These are phyloP conservation scores for Arachis hypogaea DNA, from an alignment of 306 rosid species.

Conservation along the genomic window DNA sequence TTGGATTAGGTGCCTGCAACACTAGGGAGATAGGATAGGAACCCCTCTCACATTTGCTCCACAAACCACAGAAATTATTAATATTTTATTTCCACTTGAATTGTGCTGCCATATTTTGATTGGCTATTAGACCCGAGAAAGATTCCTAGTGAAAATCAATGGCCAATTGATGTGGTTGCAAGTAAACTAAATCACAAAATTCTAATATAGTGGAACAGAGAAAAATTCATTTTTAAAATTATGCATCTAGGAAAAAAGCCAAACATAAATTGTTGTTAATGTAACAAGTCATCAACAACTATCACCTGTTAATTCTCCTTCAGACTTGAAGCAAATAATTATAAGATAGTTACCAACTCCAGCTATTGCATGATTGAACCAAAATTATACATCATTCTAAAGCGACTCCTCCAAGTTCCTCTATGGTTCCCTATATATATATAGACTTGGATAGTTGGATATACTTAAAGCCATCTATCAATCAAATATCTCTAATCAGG, in stretches of 20 bases:
- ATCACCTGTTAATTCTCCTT: constrained; percentile 34
- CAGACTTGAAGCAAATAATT: constrained; percentile 28
- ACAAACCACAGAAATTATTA: constrained; percentile 32
- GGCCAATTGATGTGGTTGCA: constrained; percentile 15
- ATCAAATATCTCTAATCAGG: constrained; percentile 11
- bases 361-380: constrained; percentile 32
- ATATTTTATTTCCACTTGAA: not conserved
- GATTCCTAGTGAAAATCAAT: not conserved
- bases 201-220: constrained; percentile 36
- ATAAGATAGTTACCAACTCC: constrained; percentile 46
- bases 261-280: constrained; percentile 44
- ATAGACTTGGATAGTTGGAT: constrained; percentile 34
- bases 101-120: constrained; percentile 34
- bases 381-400: constrained; percentile 21
- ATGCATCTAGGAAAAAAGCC: constrained; percentile 29
- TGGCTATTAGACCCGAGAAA: constrained; percentile 29
- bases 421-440: constrained; percentile 39
- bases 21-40: not conserved
- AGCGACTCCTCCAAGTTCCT: constrained; percentile 29
- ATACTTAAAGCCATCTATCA: constrained; percentile 20
- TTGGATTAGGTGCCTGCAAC: constrained; percentile 48
- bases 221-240: constrained; percentile 13
- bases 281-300: constrained; percentile 37
- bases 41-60: constrained; percentile 33
- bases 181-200: constrained; percentile 35